Conservation (phyloP, 192 early-diverging fungal species). For the Podila epicladia region DNA sequence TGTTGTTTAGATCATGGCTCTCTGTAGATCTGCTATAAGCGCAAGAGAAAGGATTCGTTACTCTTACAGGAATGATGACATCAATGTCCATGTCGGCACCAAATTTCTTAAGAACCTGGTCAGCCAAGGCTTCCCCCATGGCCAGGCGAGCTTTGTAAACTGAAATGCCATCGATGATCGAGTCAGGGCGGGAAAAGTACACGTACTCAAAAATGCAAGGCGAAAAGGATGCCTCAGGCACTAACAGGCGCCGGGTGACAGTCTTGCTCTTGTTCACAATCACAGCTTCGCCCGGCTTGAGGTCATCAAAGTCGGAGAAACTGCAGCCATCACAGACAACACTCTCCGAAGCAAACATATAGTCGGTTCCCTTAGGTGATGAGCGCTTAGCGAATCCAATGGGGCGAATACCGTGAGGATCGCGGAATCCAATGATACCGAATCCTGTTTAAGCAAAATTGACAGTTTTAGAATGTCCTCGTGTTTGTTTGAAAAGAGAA, state of each 20-base stretch:
- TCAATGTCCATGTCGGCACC: conserved; percentile 90
- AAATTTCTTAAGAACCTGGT: conserved; percentile 79
- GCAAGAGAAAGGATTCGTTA: background rate
- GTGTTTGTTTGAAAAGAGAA: background rate
- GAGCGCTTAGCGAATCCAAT: conserved; percentile 91
- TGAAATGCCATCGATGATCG: conserved; percentile 97
- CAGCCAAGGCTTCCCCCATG: conserved; percentile 97
- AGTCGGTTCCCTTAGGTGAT: conserved; percentile 80
- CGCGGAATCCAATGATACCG: conserved; percentile 94
- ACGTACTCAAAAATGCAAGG: conserved; percentile 99
- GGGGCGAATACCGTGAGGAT: conserved; percentile 97
- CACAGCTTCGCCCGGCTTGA: conserved; percentile 93
- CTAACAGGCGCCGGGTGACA: conserved; percentile 73
- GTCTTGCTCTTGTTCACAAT: conserved; percentile 85
- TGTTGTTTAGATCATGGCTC: background rate
- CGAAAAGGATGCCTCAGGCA: conserved; percentile 64
- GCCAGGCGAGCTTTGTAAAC: conserved; percentile 97
- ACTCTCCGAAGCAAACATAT: conserved; percentile 99
- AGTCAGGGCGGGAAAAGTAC: conserved; percentile 99
- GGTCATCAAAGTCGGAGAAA: conserved; percentile 90
- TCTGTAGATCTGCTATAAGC: background rate
- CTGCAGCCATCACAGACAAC: conserved; percentile 92
- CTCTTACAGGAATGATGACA: conserved; percentile 95
- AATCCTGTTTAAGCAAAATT: conserved; percentile 62
- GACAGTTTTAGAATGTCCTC: too few species aligned